Evolutionary conservation across 2,329 filamentous ascomycete species (phyloP), one percentile per base, ranked within the genome.

Genomic region (Fulvia fulva): DNA sequence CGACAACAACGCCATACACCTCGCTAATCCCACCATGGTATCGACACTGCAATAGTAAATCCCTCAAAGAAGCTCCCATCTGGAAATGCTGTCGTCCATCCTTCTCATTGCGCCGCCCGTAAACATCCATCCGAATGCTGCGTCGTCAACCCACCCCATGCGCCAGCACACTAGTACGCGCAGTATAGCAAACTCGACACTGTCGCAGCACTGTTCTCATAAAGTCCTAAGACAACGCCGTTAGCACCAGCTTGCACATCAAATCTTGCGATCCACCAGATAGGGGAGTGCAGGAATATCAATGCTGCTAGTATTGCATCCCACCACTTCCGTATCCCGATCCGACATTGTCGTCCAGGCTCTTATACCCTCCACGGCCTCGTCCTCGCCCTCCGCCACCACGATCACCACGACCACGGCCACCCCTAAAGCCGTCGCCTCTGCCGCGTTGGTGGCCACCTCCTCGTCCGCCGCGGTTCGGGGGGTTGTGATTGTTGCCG

Each of bases 261-360:
- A 43, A 8, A 34, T 45, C 41, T 37, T 19, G 30, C 14, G 19
- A 46, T 16, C 9, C 22, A 16, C 41, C n/a, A 43, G 45, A 28
- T 25, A 21, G 53, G 32, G 44, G 11, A 50, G 51, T 53, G 34
- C 34, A 9, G 51, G 32, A 25, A 22, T 23, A 55, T 51, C 50
- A 51, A 57, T 57, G 43, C 50, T 56, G 50, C 56, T 61, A 73
- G 56, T 73, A 73, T 63, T 73, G 67, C 71, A 73, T 73, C 26
- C 70, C 70, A 19, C 66, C 68, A n/a, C 65, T 67, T 19, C 68
- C 67, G 45, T 73, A 70, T 14, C 68, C 67, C 50, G 68, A 65
- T 16, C 67, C 71, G 25, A 68, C 64, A 34, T 75, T 73, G 63
- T 78, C 77, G 58, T 80, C 77, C 25, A 80, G 67, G 60, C 74